These are phyloP conservation scores for Benincasa hispida DNA, from an alignment of 306 rosid species.

Conservation along the genomic window DNA sequence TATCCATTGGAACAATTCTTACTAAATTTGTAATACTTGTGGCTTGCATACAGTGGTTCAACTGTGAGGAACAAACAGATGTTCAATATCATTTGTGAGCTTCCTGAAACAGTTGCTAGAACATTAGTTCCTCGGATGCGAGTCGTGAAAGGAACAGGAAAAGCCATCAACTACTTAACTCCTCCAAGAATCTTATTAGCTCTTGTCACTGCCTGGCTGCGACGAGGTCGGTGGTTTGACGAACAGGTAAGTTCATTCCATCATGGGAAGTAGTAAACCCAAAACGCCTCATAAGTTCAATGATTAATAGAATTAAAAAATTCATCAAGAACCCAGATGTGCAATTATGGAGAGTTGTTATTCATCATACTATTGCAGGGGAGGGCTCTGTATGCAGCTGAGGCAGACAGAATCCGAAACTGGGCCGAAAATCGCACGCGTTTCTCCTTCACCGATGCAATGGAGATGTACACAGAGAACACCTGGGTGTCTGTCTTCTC, in stretches of 20 bases:
- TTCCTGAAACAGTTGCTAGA: constrained; percentile 94
- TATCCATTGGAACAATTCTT: background rate
- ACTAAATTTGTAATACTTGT: background rate
- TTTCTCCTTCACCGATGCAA: constrained; percentile 79
- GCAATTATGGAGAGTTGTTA: background rate
- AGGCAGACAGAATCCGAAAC: constrained; percentile 81
- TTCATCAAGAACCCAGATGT: background rate
- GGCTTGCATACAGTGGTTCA: constrained; percentile 56
- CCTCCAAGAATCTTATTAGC: constrained; percentile 94
- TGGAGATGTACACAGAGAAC: constrained; percentile 92
- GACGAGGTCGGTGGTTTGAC: constrained; percentile 92
- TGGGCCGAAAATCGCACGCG: constrained; percentile 89
- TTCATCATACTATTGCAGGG: constrained; percentile 38
- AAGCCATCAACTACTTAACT: constrained; percentile 79
- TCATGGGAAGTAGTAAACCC: background rate
- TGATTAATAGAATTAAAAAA: background rate
- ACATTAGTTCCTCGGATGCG: constrained; percentile 90
- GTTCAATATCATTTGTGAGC: constrained; percentile 92
- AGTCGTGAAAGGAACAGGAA: constrained; percentile 83
- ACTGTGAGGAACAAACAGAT: constrained; percentile 63
- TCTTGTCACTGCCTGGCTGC: constrained; percentile 81
- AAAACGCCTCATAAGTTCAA: background rate
- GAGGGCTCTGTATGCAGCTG: constrained; percentile 76
- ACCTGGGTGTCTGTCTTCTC: constrained; percentile 91
- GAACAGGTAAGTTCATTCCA: constrained; percentile 41